phyloP scores from a whole-genome alignment of 23 red algal genomes.

The Agarophyton chilense region DNA sequence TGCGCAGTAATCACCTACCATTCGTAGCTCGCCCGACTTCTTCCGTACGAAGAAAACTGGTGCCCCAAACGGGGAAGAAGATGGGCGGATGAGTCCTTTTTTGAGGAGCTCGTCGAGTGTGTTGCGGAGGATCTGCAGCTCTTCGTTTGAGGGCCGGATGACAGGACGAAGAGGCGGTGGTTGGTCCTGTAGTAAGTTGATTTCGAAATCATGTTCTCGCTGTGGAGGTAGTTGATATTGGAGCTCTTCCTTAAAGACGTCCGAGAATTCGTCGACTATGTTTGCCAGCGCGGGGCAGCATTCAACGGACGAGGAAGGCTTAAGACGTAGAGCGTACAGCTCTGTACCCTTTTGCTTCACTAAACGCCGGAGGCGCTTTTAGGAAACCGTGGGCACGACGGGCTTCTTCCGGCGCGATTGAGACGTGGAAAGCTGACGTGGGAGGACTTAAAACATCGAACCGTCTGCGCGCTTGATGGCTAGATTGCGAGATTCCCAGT shows the following conservation, averaged over 20 bases:
- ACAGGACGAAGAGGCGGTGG: conserved; percentile 21
- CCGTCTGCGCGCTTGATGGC: conserved; percentile 43
- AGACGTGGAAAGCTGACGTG: background rate
- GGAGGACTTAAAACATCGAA: background rate
- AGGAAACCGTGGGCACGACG: background rate
- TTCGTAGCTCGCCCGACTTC: background rate
- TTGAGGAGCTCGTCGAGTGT: background rate
- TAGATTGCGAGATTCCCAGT: conserved; percentile 1
- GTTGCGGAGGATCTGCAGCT: background rate
- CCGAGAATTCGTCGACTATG: background rate
- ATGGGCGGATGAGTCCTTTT: conserved; percentile 4
- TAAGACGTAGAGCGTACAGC: conserved; percentile 5
- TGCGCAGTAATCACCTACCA: conserved; percentile 14
- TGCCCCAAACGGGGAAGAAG: conserved; percentile 13
- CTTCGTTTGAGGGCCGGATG: conserved; percentile 19
- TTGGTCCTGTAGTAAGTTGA: conserved; percentile 2
- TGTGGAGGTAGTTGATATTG: background rate
- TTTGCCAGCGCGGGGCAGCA: background rate
- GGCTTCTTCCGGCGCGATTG: background rate
- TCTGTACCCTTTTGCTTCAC: background rate
- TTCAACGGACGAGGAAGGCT: background rate
- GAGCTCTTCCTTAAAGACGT: conserved; percentile 31
- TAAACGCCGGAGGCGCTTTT: background rate
- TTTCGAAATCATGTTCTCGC: conserved; percentile 24
- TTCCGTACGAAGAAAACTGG: conserved; percentile 5